Base-by-base conservation (phyloP, 352 stramenopile genomes). In the Thalassiosira ordinaria region DNA sequence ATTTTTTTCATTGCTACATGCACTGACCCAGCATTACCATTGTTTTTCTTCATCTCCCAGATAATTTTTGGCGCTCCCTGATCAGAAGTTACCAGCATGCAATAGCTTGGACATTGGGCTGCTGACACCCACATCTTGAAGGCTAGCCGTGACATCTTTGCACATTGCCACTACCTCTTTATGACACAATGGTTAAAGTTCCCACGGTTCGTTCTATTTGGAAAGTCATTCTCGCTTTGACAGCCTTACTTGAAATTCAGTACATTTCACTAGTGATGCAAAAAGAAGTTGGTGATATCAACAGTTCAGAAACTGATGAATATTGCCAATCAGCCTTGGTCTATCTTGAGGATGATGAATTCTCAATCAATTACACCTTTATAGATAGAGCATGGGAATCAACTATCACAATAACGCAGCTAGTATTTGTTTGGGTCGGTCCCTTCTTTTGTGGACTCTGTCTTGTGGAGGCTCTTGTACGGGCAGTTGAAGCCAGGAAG, bases 361-460 rank as follows among this genome's bases (percentile, higher is more conserved):
- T 78, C 44, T 62, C 56, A 29, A 72, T 80, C 35, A 85, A 80
- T 31, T 72, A 74, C 26, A 81, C 64, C 20, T 72, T 74, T 44
- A 59, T 69, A 35, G 55, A 81, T 33, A 35, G 59, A 46, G 41
- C 62, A 24, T 70, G 55, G 44, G 73, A 73, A 33, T 74, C 39
- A 46, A 85, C 49, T 51, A 26, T 46, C 39, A 61, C 44, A 63
- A 44, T 57, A 22, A 41, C 47, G 7, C 14, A 57, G 16, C 37
- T 56, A 59, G 51, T 41, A 27, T 59, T 80, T 53, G 55, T 57
- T 31, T 84, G 71, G 77, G 55, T 84, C 13, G 56, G 74, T 41
- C 57, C 62, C 7, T 44, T 79, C 11, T 89, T 89, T 63, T 85
- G 72, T 53, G 52, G 13, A 29, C 24, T 83, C 1, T 89, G 83